Evolutionary conservation across 495 filamentous ascomycete genomes (phyloP), one percentile per base, ranked within the genome.

Genomic region (Penicillium paradoxum): DNA sequence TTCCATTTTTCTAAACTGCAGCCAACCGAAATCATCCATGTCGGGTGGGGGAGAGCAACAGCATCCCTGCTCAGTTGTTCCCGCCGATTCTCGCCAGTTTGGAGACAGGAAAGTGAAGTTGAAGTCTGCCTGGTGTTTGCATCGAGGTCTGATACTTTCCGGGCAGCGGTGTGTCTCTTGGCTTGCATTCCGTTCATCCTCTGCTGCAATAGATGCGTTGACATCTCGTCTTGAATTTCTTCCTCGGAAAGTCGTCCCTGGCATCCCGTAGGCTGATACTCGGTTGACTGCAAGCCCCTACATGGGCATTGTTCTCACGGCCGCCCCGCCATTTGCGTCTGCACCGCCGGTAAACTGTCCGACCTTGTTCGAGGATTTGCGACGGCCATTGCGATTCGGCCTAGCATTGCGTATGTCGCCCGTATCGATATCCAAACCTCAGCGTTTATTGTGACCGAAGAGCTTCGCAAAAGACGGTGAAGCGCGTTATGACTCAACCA

Each of bases 381-480:
- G 45, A 48, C 19, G 49, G 24, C 47, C 43, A 60, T 65, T 62
- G 48, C 22, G 49, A 57, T 53, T 57, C n/a, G 39, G 50, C 52
- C 62, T 27, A 45, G 37, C 17, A 21, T n/a, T 62, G 56, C 59
- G 30, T 55, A 42, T 62, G 62, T 62, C 61, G 57, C 50, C 59
- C 45, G 58, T 53, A 59, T 65, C 52, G 52, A 65, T 65, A 60
- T 58, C 53, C 43, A 29, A 47, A 66, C 57, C 45, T 63, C 57
- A 25, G 45, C 49, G 34, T 34, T 49, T 41, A 41, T 60, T 56
- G 36, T 62, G 37, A 51, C 45, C 56, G 47, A 55, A 41, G 30
- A 24, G 33, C 33, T 29, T 43, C 47, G 37, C 50, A 66, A 66
- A 64, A 66, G 63, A 66, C 63, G 63, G 63, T 66, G 63, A 63